Evolutionary conservation across 495 filamentous ascomycete species (phyloP), one percentile per base, ranked within the genome.

Genomic region (Lophium mytilinum): DNA sequence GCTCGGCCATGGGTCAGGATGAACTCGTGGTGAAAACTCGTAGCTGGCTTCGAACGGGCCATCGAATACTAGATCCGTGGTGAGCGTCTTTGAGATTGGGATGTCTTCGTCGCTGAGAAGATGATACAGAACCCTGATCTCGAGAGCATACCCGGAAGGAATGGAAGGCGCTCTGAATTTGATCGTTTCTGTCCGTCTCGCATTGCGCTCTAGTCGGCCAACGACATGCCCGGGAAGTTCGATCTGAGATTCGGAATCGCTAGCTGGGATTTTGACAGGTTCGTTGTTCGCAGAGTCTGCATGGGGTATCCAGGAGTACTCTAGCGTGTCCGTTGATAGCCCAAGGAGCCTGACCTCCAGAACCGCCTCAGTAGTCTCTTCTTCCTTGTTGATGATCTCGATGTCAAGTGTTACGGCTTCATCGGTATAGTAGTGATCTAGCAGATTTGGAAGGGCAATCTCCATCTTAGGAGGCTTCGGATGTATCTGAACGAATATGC

Each of bases 401-500:
- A 97, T 75, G 14, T 76, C 73, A 43, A 97, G 69, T 9, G 64
- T 64, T 40, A 96, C 77, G 1, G 71, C 66, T 71, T 99, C 93
- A 65, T 92, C 84, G 2, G 84, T 85, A 64, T 95, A 97, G 69
- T 93, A 94, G 35, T 86, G 81, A 19, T 81, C 75, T 53, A 75
- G 74, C 45, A 85, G 70, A 45, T 81, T 77, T 1, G 78, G 73
- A 18, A 87, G 69, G 24, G 73, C 76, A 36, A 97, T 79, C 57
- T 87, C 81, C 71, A 99, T 84, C 68, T 96, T 97, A 0, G 93
- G 93, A 40, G 93, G 93, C 66, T 93, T 87, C 4, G 92, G 93
- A 54, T 89, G 75, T 36, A 97, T 83, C 46, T 79, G 87, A 34
- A 86, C 77, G 60, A 72, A 60, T 15, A 75, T 73, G 10, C 79